Evolutionary conservation across 1,284 basidiomycete species (phyloP).

Genomic region (Apiotrichum gracile): DNA sequence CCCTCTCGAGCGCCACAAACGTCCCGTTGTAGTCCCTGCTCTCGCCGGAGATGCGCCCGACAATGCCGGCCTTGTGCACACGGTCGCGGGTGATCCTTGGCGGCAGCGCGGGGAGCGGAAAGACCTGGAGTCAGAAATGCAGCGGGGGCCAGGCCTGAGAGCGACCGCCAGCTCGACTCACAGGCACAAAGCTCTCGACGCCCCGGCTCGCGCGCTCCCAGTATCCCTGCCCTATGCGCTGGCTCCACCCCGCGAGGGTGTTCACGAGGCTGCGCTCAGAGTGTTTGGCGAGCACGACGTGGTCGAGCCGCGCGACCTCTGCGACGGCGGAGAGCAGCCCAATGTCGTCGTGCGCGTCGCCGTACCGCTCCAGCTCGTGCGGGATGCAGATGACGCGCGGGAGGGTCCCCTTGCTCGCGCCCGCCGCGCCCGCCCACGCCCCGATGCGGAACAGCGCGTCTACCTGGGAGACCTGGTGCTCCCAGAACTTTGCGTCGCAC

Average conservation of each 20-base stretch:
- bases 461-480: too few relatives aligned
- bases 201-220: not conserved
- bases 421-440: too few relatives aligned
- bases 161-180: not conserved
- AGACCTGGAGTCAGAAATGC: not conserved
- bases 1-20: not conserved
- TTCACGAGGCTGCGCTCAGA: not conserved
- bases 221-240: not conserved
- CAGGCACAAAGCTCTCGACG: not conserved
- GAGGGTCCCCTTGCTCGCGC: too few relatives aligned
- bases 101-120: not conserved
- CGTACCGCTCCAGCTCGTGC: not conserved
- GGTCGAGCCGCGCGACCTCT: not conserved
- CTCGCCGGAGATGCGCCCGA: not conserved
- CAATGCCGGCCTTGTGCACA: not conserved
- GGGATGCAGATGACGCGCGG: not conserved
- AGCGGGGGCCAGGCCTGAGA: too few relatives aligned
- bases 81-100: not conserved
- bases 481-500: constrained; percentile 1
- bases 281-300: not conserved
- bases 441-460: too few relatives aligned
- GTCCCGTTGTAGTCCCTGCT: not conserved
- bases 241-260: not conserved
- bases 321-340: not conserved
- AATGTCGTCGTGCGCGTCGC: not conserved